Conservation (phyloP, 108 stramenopile genomes). For the Cyclotella baltica region DNA sequence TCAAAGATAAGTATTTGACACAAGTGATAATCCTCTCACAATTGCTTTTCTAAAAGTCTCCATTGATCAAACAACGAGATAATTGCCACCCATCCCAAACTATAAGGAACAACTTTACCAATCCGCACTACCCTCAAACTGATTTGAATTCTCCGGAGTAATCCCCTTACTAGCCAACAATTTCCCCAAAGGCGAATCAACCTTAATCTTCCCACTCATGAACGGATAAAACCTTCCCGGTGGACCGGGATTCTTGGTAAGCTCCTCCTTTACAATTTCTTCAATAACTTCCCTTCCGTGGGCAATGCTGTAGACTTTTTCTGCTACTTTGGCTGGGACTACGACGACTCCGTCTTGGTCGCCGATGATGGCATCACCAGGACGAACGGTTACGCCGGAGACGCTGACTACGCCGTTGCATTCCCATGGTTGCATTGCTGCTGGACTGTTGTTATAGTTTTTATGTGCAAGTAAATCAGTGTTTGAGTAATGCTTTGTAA, state of each 20-base stretch:
- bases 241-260: conserved; percentile 89
- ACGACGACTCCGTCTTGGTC: conserved; percentile 93
- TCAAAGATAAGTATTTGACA: too few relatives aligned
- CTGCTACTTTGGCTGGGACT: conserved; percentile 90
- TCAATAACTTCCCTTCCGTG: conserved; percentile 91
- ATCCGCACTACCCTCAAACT: conserved; percentile 89
- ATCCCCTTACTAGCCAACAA: conserved; percentile 88
- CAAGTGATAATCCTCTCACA: too few relatives aligned
- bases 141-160: conserved; percentile 90
- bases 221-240: conserved; percentile 93
- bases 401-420: conserved; percentile 84
- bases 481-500: background rate
- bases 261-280: conserved; percentile 92
- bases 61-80: too few relatives aligned
- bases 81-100: too few relatives aligned
- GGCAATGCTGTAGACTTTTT: conserved; percentile 88
- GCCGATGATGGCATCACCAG: conserved; percentile 91
- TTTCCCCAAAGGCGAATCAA: conserved; percentile 86
- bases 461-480: conserved; percentile 41
- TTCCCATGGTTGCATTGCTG: conserved; percentile 93
- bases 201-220: conserved; percentile 93
- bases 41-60: too few relatives aligned
- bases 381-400: conserved; percentile 78
- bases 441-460: conserved; percentile 59
- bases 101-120: conserved; percentile 86